Evolutionary conservation across 2,329 filamentous ascomycete genomes (phyloP).

Genomic region (Setomelanomma holmii): DNA sequence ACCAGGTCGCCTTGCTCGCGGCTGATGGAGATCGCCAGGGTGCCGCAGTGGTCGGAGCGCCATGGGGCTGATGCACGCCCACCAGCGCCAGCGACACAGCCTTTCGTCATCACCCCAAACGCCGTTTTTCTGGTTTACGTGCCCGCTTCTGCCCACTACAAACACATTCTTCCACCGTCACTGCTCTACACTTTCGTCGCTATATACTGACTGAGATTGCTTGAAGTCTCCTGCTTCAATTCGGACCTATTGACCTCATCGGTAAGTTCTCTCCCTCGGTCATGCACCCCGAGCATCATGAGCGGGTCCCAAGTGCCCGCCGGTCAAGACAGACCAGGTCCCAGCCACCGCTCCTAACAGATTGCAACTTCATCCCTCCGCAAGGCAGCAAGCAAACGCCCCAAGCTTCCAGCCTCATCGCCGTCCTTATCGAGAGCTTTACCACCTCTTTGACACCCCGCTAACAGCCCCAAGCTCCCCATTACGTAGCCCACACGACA

Average conservation of each 20-base stretch:
- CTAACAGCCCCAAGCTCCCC: constrained; percentile 34
- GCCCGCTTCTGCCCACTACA: constrained; percentile 33
- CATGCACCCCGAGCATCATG: constrained; percentile 34
- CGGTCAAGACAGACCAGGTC: constrained; percentile 15
- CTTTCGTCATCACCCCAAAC: constrained; percentile 47
- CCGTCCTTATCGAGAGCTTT: constrained; percentile 20
- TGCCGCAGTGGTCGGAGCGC: constrained; percentile 20
- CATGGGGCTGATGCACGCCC: constrained; percentile 30
- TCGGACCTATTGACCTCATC: constrained; percentile 22
- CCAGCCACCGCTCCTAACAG: constrained; percentile 46
- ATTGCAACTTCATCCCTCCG: constrained; percentile 36
- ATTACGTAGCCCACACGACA: constrained; percentile 39
- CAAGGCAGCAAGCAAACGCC: constrained; percentile 22
- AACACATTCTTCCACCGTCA: constrained; percentile 17
- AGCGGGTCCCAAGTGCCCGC: constrained; percentile 37
- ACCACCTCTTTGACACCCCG: constrained; percentile 20
- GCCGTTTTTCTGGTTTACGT: constrained; percentile 42
- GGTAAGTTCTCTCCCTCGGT: constrained; percentile 37
- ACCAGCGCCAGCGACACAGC: constrained; percentile 26
- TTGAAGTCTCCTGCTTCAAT: constrained; percentile 1
- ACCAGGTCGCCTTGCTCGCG: constrained; percentile 15
- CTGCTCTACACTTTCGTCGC: constrained; percentile 7
- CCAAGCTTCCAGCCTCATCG: constrained; percentile 15
- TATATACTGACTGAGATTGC: neutral
- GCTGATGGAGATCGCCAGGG: constrained; percentile 40